These are phyloP conservation scores for Lipomyces japonicus DNA, from an alignment of 805 yeast genomes.

Conservation along the genomic window DNA sequence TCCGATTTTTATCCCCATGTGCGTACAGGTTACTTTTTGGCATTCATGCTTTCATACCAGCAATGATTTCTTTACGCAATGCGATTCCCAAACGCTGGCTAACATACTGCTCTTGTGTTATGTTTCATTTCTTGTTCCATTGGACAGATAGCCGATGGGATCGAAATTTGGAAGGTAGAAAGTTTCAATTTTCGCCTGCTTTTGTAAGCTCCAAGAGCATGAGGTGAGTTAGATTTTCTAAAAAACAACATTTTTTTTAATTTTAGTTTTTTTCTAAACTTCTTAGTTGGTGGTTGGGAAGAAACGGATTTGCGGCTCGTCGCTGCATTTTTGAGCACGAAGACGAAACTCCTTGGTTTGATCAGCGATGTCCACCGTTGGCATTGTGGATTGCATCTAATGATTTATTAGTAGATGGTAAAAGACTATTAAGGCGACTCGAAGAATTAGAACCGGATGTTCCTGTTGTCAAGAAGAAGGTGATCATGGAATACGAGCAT, in stretches of 20 bases:
- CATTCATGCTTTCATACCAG: conserved; percentile 68
- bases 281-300: conserved; percentile 78
- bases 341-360: conserved; percentile 43
- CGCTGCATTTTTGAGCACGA: conserved; percentile 48
- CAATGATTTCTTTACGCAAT: conserved; percentile 59
- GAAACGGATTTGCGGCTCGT: conserved; percentile 48
- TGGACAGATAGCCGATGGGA: conserved; percentile 86
- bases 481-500: conserved; percentile 69
- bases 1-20: conserved; percentile 31
- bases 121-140: conserved; percentile 82
- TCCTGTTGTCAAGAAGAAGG: conserved; percentile 41
- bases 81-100: conserved; percentile 43
- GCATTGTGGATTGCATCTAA: conserved; percentile 65
- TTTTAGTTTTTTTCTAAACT: not conserved
- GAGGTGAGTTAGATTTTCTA: conserved; percentile 48
- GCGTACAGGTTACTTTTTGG: conserved; percentile 57
- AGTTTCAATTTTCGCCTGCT: conserved; percentile 82
- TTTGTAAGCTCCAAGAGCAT: conserved; percentile 74
- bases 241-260: not conserved
- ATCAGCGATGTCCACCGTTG: conserved; percentile 49
- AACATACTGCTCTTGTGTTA: conserved; percentile 61
- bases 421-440: conserved; percentile 61
- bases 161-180: conserved; percentile 57
- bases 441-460: conserved; percentile 52
- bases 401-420: conserved; percentile 78